A percentile compares a stretch with the other conserved stretches of the same genome.
Conservation (phyloP, 2,329 filamentous ascomycete species). For the Beauveria varroae region DNA sequence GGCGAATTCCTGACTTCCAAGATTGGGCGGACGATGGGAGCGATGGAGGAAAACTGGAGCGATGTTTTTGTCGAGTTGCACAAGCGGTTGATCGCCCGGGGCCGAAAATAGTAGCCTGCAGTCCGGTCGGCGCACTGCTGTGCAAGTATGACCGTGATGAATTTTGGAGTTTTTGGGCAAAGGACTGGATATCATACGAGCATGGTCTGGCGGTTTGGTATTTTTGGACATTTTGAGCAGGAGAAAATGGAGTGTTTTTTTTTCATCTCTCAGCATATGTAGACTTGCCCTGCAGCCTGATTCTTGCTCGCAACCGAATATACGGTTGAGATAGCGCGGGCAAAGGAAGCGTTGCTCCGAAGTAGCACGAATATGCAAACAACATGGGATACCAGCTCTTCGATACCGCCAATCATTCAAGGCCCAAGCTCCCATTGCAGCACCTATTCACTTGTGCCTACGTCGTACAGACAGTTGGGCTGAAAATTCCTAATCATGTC, state of each 20-base stretch:
- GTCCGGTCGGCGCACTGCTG: neutral
- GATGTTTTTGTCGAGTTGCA: conserved; percentile 49
- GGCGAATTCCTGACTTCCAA: conserved; percentile 56
- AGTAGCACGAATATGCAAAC: neutral
- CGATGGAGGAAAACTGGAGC: conserved; percentile 41
- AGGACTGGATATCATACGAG: neutral
- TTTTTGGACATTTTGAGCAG: neutral
- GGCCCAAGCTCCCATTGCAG: neutral
- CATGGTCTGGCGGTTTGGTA: neutral
- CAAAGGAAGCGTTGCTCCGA: neutral
- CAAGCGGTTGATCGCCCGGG: conserved; percentile 46
- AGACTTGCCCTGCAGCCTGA: neutral
- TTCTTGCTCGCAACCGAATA: neutral
- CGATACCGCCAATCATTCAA: neutral
- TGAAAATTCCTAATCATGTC: neutral
- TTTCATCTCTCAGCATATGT: neutral
- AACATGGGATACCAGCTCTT: neutral
- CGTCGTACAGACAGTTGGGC: neutral
- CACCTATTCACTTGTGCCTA: neutral
- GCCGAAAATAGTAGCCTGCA: conserved; percentile 33
- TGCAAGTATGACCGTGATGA: neutral
- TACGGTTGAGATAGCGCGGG: neutral
- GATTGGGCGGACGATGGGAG: conserved; percentile 37
- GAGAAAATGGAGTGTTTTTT: neutral
- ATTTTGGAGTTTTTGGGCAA: neutral